Conservation (phyloP, 805 yeast genomes). For the Komagataella populi region DNA sequence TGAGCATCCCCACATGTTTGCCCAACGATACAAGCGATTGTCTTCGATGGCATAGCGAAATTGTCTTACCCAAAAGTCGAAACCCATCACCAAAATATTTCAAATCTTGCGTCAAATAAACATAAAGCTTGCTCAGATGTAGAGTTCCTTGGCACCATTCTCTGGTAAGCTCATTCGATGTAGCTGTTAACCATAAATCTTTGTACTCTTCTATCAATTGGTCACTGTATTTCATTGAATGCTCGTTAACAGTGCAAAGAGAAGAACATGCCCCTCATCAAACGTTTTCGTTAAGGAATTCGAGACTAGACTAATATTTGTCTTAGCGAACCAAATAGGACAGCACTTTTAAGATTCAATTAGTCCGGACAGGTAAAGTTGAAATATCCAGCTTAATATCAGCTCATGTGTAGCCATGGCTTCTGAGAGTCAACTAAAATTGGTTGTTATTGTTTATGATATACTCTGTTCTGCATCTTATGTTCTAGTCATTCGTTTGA, state of each 20-base stretch:
- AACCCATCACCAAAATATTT: slow-evolving; percentile 30
- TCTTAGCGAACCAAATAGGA: background rate
- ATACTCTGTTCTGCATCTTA: background rate
- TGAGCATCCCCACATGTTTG: slow-evolving; percentile 36
- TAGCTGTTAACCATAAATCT: slow-evolving; percentile 15
- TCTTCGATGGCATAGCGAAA: slow-evolving; percentile 27
- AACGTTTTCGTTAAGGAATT: background rate
- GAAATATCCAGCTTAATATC: background rate
- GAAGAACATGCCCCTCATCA: background rate
- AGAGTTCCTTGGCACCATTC: slow-evolving; percentile 33
- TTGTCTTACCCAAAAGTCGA: slow-evolving; percentile 26
- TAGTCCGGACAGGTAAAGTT: too few relatives aligned
- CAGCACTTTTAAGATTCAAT: too few relatives aligned
- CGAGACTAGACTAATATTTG: background rate
- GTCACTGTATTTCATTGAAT: slow-evolving; percentile 6
- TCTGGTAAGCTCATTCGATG: slow-evolving; percentile 25
- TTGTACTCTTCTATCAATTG: slow-evolving; percentile 12
- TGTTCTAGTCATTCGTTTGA: background rate
- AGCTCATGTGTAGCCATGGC: background rate
- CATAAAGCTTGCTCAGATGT: slow-evolving; percentile 24
- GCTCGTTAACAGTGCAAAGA: background rate
- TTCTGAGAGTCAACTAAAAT: background rate
- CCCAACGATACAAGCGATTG: slow-evolving; percentile 25
- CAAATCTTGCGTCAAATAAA: slow-evolving; percentile 35
- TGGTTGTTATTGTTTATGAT: background rate